Evolutionary conservation across 164 flowering plant genomes (phyloP).

Genomic region (Dillenia suffruticosa): DNA sequence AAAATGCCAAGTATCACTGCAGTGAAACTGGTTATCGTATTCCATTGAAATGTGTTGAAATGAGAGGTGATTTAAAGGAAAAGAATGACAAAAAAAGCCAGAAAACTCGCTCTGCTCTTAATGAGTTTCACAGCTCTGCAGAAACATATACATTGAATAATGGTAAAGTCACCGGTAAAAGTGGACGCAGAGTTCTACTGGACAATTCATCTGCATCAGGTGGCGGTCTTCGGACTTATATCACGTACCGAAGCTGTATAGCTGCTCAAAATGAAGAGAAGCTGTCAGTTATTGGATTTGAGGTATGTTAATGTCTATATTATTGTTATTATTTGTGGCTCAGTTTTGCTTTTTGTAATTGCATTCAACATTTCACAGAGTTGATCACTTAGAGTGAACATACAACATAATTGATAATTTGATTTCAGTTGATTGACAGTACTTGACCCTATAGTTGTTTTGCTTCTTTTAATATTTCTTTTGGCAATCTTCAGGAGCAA

Average conservation of each 20-base stretch:
- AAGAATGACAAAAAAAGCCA: constrained; percentile 23
- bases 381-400: too few relatives aligned
- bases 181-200: constrained; percentile 33
- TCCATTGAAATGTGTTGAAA: constrained; percentile 63
- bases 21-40: constrained; percentile 96
- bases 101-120: constrained; percentile 39
- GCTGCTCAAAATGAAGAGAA: constrained; percentile 66
- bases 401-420: too few relatives aligned
- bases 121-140: constrained; percentile 12
- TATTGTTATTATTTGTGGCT: neutral
- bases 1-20: constrained; percentile 69
- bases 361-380: too few relatives aligned
- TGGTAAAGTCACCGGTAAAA: constrained; percentile 12
- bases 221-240: constrained; percentile 37
- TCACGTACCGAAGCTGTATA: constrained; percentile 86
- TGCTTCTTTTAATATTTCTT: too few relatives aligned
- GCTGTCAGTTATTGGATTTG: constrained; percentile 79
- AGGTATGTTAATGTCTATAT: constrained; percentile 41
- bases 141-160: constrained; percentile 13
- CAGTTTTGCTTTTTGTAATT: too few relatives aligned
- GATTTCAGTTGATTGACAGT: too few relatives aligned
- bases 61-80: constrained; percentile 24
- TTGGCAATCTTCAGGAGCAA: too few relatives aligned
- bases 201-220: constrained; percentile 32
- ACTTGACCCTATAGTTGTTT: too few relatives aligned